Evolutionary conservation across 2,329 filamentous ascomycete species (phyloP), one percentile per base, ranked within the genome.

Genomic region (Escovopsis sp.): DNA sequence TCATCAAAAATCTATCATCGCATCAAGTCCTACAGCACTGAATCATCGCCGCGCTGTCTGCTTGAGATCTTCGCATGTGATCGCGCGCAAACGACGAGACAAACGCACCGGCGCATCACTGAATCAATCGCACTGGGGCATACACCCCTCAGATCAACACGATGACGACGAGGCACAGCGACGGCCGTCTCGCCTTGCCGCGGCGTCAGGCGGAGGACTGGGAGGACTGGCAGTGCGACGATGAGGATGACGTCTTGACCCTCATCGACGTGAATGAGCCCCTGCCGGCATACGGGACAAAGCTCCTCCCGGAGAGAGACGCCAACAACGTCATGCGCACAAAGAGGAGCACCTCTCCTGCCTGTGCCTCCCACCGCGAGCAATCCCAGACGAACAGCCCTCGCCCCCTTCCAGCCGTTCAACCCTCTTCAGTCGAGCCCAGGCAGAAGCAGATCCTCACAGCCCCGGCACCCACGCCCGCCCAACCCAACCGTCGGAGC

Each of bases 171-270:
- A 34, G 39, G 42, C 46, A 48, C 44, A 38, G 45, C 49, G 41
- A 47, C 45, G 40, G 24, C 42, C 39, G 40, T 42, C 39, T 37
- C 34, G 37, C 45, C 42, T 37, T 45, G 37, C 39, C 49, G 45
- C 36, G 34, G 14, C 39, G 35, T n/a, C 25, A 14, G 34, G 55
- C 48, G 39, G 65, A 70, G 12, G 67, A 71, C 8, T 72, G 70
- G 39, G 65, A 70, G 12, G 67, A 71, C 8, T 72, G 70, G 70
- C 69, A 72, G 45, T 67, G 71, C 25, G 73, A 70, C 70, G 65
- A 70, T 42, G 68, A 71, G 45, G 67, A 71, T 39, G 62, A 67
- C 35, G 57, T 59, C 27, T 41, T 62, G 16, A 65, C 65, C 10
- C 61, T 61, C 31, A 60, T 63, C 41, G 59, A 64, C 15, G 52